A percentile compares a stretch with the other conserved stretches of the same genome.
Evolutionary conservation across 345 rosid species (phyloP).

Genomic region (Orychophragmus violaceus): DNA sequence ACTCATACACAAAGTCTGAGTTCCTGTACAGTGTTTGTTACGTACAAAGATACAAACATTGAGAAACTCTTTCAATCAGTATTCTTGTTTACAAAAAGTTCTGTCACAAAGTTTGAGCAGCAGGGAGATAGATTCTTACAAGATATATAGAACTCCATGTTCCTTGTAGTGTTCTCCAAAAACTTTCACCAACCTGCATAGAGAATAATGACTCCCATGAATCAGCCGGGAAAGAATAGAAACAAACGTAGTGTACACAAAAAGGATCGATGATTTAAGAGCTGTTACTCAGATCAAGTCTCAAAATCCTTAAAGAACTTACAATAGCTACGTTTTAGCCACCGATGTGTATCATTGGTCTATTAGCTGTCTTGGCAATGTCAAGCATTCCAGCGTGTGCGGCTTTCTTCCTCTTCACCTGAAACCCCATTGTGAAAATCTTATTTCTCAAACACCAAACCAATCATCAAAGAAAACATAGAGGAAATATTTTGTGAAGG

Average conservation of each 20-base stretch:
- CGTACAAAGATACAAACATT: background rate
- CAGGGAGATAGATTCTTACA: slow-evolving; percentile 8
- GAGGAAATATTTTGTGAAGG: background rate
- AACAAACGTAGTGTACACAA: background rate
- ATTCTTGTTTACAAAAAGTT: slow-evolving; percentile 11
- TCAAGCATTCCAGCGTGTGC: slow-evolving; percentile 86
- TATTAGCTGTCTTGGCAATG: slow-evolving; percentile 70
- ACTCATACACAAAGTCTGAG: background rate
- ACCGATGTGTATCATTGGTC: slow-evolving; percentile 86
- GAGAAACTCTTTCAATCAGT: background rate
- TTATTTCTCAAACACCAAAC: background rate
- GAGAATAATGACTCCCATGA: background rate
- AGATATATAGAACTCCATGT: slow-evolving; percentile 9
- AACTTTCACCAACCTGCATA: slow-evolving; percentile 11
- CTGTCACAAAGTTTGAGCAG: slow-evolving; percentile 4
- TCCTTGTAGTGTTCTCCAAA: background rate
- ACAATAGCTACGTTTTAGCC: slow-evolving; percentile 34
- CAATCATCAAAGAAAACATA: background rate
- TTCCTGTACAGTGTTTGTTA: slow-evolving; percentile 22
- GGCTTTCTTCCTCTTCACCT: slow-evolving; percentile 79
- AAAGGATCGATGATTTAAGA: background rate
- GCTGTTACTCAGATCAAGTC: background rate
- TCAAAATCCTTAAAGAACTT: slow-evolving; percentile 2
- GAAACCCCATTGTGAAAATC: slow-evolving; percentile 15
- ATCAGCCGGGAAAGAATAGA: background rate